A percentile compares a stretch with the other conserved stretches of the same genome.
Evolutionary conservation across 2,329 filamentous ascomycete genomes (phyloP).

Genomic region (Ophiostoma sp.): DNA sequence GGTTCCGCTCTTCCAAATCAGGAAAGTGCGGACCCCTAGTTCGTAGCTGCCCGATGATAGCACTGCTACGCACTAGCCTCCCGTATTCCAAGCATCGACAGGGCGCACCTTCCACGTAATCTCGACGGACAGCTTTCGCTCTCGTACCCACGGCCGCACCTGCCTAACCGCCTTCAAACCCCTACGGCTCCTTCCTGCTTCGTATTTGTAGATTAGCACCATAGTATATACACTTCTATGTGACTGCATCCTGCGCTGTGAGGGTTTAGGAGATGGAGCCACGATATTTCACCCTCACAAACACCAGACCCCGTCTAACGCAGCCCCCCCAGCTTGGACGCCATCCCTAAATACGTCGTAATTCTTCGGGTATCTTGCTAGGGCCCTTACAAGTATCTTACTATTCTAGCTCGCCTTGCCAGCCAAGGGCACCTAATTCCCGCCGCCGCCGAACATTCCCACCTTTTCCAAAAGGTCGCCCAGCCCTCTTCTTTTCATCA

Average conservation of each 20-base stretch:
- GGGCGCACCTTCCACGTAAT: constrained; percentile 12
- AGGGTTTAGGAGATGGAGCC: too few relatives aligned
- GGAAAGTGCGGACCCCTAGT: constrained; percentile 3
- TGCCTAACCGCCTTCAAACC: neutral
- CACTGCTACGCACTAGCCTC: neutral
- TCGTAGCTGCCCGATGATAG: constrained; percentile 12
- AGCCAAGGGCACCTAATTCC: constrained; percentile 19
- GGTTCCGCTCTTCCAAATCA: neutral
- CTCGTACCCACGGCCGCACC: neutral
- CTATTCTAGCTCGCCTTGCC: constrained; percentile 12
- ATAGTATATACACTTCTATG: too few relatives aligned
- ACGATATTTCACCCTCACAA: too few relatives aligned
- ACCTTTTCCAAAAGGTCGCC: constrained; percentile 19
- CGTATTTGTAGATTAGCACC: neutral
- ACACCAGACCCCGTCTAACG: too few relatives aligned
- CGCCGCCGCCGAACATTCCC: constrained; percentile 24
- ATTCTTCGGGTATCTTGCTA: too few relatives aligned
- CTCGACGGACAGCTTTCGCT: neutral
- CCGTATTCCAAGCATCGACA: constrained; percentile 1
- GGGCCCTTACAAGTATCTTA: neutral
- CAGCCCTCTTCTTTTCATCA: constrained; percentile 14
- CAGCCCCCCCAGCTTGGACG: too few relatives aligned
- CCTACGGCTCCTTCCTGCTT: neutral
- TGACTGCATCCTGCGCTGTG: too few relatives aligned
- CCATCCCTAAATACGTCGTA: neutral